These are phyloP conservation scores for Paramecium bursaria DNA, from an alignment of 73 alveolate species.

Conservation along the genomic window DNA sequence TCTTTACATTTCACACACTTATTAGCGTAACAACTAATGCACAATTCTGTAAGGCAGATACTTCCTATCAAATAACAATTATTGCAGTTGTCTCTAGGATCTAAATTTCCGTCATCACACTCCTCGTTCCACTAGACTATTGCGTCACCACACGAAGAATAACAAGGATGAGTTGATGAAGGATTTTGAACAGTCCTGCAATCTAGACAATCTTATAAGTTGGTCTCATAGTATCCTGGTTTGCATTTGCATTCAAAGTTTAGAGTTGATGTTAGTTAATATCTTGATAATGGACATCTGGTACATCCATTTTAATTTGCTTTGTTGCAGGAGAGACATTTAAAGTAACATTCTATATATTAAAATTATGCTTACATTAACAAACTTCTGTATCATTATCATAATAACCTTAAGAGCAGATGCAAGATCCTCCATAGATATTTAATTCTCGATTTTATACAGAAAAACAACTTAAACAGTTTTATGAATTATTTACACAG, in stretches of 20 bases:
- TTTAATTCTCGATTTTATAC: slow-evolving; percentile 4
- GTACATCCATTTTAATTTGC: slow-evolving; percentile 22
- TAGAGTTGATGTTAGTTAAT: neutral
- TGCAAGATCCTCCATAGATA: neutral
- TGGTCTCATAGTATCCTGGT: slow-evolving; percentile 46
- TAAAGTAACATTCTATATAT: too few relatives aligned
- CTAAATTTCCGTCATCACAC: slow-evolving; percentile 35
- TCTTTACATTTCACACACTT: slow-evolving; percentile 34
- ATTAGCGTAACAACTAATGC: slow-evolving; percentile 29
- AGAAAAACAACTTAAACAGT: slow-evolving; percentile 31
- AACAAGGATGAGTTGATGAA: slow-evolving; percentile 42
- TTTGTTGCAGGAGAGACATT: too few relatives aligned
- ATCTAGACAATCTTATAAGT: slow-evolving; percentile 34
- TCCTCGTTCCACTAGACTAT: slow-evolving; percentile 4
- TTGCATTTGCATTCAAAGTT: slow-evolving; percentile 30
- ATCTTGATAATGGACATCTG: slow-evolving; percentile 50
- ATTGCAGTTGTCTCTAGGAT: slow-evolving; percentile 40
- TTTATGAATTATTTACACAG: slow-evolving; percentile 1
- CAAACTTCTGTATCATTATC: too few relatives aligned
- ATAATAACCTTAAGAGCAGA: slow-evolving; percentile 13
- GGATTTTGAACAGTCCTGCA: slow-evolving; percentile 35
- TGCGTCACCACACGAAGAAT: slow-evolving; percentile 13
- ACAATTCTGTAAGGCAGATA: neutral
- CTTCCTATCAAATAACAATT: slow-evolving; percentile 4
- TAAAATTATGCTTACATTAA: too few relatives aligned